Conservation (phyloP, 2,329 filamentous ascomycete species). For the Colletotrichum caudatum region DNA sequence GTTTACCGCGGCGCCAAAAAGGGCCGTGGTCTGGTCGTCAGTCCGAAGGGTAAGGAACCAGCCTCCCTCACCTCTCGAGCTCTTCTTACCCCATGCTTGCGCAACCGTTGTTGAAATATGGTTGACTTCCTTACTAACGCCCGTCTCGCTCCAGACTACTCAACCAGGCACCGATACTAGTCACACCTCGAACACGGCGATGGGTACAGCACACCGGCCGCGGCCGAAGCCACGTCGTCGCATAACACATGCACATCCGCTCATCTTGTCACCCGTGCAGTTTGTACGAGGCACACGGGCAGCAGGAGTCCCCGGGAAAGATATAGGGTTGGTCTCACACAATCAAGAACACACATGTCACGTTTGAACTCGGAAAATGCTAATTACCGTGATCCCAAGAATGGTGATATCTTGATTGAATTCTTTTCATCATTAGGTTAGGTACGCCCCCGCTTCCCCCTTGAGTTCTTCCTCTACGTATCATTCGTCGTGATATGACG, state of each 20-base stretch:
- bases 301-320: conserved; percentile 9
- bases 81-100: not conserved
- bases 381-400: conserved; percentile 37
- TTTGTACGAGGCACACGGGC: not conserved
- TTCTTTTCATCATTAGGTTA: conserved; percentile 35
- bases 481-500: conserved; percentile 34
- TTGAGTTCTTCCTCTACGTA: conserved; percentile 19
- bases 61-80: not conserved
- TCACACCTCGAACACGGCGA: conserved; percentile 8
- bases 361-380: conserved; percentile 34
- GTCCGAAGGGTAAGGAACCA: conserved; percentile 75
- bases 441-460: conserved; percentile 26
- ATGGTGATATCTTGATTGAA: conserved; percentile 21
- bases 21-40: conserved; percentile 94
- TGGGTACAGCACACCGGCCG: not conserved
- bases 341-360: conserved; percentile 30
- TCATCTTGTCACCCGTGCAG: not conserved
- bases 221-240: not conserved
- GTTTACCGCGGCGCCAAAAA: conserved; percentile 99
- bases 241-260: not conserved
- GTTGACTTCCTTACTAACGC: not conserved
- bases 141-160: conserved; percentile 45
- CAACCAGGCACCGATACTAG: conserved; percentile 54
- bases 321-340: conserved; percentile 48
- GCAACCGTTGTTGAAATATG: not conserved